A percentile compares a stretch with the other conserved stretches of the same genome.
phyloP scores from a whole-genome alignment of 768 basidiomycete species.

The Hydnomerulius pinastri region DNA sequence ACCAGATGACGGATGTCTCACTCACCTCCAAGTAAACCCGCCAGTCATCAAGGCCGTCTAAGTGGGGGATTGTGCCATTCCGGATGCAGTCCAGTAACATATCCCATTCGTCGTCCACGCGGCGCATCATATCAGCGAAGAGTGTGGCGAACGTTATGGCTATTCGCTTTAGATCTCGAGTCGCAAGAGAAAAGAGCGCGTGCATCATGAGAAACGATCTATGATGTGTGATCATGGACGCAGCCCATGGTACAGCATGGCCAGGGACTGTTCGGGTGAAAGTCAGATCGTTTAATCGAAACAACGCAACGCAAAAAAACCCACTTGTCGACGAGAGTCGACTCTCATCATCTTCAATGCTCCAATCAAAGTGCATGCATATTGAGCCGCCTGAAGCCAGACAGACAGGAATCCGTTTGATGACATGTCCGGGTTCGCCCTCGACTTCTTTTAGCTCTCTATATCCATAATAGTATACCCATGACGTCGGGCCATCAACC shows the following conservation, averaged over 20 bases:
- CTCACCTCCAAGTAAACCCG: constrained; percentile 11
- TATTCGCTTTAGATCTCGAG: constrained; percentile 9
- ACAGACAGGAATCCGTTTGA: constrained; percentile 1
- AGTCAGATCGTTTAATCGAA: background rate
- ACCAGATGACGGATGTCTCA: too few species aligned
- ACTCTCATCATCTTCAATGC: constrained; percentile 10
- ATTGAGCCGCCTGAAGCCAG: background rate
- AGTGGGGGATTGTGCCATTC: constrained; percentile 12
- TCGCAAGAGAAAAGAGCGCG: constrained; percentile 15
- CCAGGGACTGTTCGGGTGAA: constrained; percentile 1
- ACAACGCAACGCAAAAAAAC: background rate
- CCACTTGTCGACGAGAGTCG: constrained; percentile 8
- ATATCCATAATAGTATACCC: background rate
- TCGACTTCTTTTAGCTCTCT: background rate
- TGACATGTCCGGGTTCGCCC: background rate
- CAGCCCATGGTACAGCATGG: constrained; percentile 9
- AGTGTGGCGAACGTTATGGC: constrained; percentile 1
- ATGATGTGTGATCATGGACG: constrained; percentile 10
- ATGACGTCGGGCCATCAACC: background rate
- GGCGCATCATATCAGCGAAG: constrained; percentile 14
- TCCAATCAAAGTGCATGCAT: constrained; percentile 9
- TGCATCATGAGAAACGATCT: constrained; percentile 17
- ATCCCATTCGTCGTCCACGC: constrained; percentile 12
- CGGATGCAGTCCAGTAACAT: constrained; percentile 8
- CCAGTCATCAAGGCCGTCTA: constrained; percentile 12